These are phyloP conservation scores for Amanita pallidorosea DNA, from an alignment of 768 basidiomycete genomes.

Conservation along the genomic window DNA sequence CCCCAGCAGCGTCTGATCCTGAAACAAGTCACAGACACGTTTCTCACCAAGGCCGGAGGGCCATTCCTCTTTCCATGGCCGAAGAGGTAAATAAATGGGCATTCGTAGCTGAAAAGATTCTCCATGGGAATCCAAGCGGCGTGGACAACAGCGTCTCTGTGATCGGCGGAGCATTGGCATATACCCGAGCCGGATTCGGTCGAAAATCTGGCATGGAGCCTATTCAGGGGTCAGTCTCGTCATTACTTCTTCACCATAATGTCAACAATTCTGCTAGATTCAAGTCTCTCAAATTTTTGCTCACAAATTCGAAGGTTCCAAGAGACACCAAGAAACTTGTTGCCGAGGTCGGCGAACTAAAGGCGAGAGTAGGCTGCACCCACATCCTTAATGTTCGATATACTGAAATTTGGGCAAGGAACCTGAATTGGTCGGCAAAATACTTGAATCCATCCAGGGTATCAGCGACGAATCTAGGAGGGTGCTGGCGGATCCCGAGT, in stretches of 20 bases:
- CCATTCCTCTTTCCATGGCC: slow-evolving; percentile 51
- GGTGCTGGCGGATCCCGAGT: slow-evolving; percentile 61
- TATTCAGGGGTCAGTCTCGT: slow-evolving; percentile 63
- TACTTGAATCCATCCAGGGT: slow-evolving; percentile 72
- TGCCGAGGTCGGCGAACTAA: slow-evolving; percentile 73
- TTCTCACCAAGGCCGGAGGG: slow-evolving; percentile 54
- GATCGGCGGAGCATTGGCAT: slow-evolving; percentile 86
- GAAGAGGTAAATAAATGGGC: slow-evolving; percentile 89
- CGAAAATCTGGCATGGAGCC: slow-evolving; percentile 75
- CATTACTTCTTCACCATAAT: slow-evolving; percentile 5
- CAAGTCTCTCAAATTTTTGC: slow-evolving; percentile 79
- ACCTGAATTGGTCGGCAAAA: slow-evolving; percentile 72
- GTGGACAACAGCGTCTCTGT: slow-evolving; percentile 94
- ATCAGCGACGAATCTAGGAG: slow-evolving; percentile 78
- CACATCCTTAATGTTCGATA: slow-evolving; percentile 6
- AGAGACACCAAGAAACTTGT: slow-evolving; percentile 93
- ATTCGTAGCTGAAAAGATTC: slow-evolving; percentile 89
- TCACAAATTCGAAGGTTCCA: slow-evolving; percentile 89
- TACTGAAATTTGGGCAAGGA: slow-evolving; percentile 33
- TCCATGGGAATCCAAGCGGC: slow-evolving; percentile 96
- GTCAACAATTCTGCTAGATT: slow-evolving; percentile 41
- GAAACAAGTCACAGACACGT: slow-evolving; percentile 43
- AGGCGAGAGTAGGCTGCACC: slow-evolving; percentile 35
- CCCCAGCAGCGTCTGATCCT: slow-evolving; percentile 35
- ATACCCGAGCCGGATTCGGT: slow-evolving; percentile 72